Evolutionary conservation across 768 basidiomycete species (phyloP).

Genomic region (Fistulinella prunicolor): DNA sequence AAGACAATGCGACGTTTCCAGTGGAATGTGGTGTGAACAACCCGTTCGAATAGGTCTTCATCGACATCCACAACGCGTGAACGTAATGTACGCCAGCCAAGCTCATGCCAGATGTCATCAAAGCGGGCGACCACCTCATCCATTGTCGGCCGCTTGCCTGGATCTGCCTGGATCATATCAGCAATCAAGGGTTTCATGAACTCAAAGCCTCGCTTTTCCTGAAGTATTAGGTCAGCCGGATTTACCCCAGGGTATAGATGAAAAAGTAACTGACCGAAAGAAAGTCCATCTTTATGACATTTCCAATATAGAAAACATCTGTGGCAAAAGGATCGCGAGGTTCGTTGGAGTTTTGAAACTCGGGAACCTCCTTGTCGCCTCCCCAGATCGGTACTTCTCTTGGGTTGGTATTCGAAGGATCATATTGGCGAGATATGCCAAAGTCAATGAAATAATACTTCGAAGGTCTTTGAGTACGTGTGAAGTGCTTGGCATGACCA

Average conservation of each 20-base stretch:
- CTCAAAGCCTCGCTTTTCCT: slow-evolving; percentile 12
- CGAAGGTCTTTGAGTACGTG: slow-evolving; percentile 17
- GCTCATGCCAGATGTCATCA: slow-evolving; percentile 1
- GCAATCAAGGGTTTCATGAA: slow-evolving; percentile 24
- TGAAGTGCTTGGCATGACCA: slow-evolving; percentile 27
- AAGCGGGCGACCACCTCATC: slow-evolving; percentile 22
- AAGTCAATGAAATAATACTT: slow-evolving; percentile 15
- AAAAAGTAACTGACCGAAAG: slow-evolving; percentile 26
- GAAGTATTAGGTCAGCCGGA: too few relatives aligned
- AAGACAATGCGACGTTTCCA: slow-evolving; percentile 25
- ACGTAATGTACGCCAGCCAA: slow-evolving; percentile 22
- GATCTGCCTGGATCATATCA: slow-evolving; percentile 27
- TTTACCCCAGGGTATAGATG: too few relatives aligned
- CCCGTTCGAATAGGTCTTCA: slow-evolving; percentile 11
- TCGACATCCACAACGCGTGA: slow-evolving; percentile 23
- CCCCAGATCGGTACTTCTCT: slow-evolving; percentile 33
- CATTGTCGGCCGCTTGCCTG: slow-evolving; percentile 21
- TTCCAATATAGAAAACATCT: slow-evolving; percentile 45
- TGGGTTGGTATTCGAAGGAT: slow-evolving; percentile 22
- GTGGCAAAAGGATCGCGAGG: slow-evolving; percentile 40
- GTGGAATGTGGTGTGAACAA: slow-evolving; percentile 13
- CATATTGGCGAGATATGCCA: slow-evolving; percentile 29
- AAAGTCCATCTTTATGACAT: slow-evolving; percentile 35
- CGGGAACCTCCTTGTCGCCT: slow-evolving; percentile 42
- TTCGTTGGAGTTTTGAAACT: slow-evolving; percentile 24